A percentile compares a stretch with the other conserved stretches of the same genome.
These are phyloP conservation scores for Protomyces macrosporus DNA, from an alignment of 1,139 yeast species.

Conservation along the genomic window DNA sequence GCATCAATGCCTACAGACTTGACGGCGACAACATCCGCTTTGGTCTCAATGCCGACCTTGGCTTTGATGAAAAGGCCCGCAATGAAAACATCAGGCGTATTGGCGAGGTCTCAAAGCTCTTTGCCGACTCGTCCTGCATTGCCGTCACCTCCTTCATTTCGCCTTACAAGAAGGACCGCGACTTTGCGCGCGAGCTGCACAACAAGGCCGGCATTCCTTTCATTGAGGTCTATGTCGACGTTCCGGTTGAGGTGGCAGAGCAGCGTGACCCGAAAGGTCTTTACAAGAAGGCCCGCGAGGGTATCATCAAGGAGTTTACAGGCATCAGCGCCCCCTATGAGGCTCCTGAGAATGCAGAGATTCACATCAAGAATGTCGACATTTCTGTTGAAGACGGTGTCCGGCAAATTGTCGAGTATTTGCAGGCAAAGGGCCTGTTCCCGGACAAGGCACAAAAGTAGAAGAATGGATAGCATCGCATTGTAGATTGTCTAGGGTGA, in stretches of 20 bases:
- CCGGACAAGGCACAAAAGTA: not conserved
- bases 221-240: conserved; percentile 85
- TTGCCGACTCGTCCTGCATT: conserved; percentile 81
- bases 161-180: conserved; percentile 81
- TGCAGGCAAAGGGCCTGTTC: conserved; percentile 45
- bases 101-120: conserved; percentile 85
- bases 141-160: conserved; percentile 88
- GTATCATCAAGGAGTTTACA: conserved; percentile 78
- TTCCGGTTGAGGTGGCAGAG: conserved; percentile 89
- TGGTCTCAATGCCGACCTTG: conserved; percentile 89
- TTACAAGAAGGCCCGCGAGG: conserved; percentile 93
- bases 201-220: conserved; percentile 70
- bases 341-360: conserved; percentile 78
- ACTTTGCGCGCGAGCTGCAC: conserved; percentile 78
- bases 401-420: conserved; percentile 61
- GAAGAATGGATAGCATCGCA: not conserved
- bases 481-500: too few relatives aligned
- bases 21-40: conserved; percentile 95
- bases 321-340: conserved; percentile 96
- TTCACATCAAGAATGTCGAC: conserved; percentile 70
- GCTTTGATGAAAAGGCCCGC: conserved; percentile 85
- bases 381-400: conserved; percentile 76
- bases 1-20: conserved; percentile 71
- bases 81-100: conserved; percentile 92
- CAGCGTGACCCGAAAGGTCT: conserved; percentile 95